Percentiles rank a stretch among this genome's conserved stretches.
Conservation (phyloP, 1,284 basidiomycete species). For the Irpex rosettiformis region DNA sequence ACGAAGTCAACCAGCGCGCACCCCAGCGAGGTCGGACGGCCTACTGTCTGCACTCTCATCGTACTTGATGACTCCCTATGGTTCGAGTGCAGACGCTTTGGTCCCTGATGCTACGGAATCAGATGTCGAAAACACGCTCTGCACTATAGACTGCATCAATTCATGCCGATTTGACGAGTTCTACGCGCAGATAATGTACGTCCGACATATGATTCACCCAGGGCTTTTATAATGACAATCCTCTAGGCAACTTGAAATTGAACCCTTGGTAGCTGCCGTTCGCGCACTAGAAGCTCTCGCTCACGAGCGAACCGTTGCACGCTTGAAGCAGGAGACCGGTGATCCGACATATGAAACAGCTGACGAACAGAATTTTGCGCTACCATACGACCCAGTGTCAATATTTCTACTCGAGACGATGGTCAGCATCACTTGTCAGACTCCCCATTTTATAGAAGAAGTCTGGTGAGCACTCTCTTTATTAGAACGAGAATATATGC, state of each 20-base stretch:
- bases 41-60: constrained; percentile 93
- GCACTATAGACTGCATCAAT: constrained; percentile 92
- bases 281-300: constrained; percentile 88
- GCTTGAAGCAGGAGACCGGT: constrained; percentile 64
- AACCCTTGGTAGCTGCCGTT: constrained; percentile 79
- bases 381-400: constrained; percentile 93
- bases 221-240: constrained; percentile 5
- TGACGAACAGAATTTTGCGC: constrained; percentile 39
- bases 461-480: constrained; percentile 61
- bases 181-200: constrained; percentile 89
- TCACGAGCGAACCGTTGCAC: constrained; percentile 80
- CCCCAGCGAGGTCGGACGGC: constrained; percentile 76
- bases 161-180: constrained; percentile 94
- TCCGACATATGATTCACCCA: constrained; percentile 15
- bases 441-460: constrained; percentile 77
- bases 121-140: constrained; percentile 92
- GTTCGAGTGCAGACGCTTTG: constrained; percentile 62
- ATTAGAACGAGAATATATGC: neutral
- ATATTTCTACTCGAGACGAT: constrained; percentile 94
- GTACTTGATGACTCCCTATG: constrained; percentile 95
- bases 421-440: constrained; percentile 81
- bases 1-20: constrained; percentile 65
- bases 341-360: constrained; percentile 40
- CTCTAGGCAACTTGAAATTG: constrained; percentile 68
- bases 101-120: constrained; percentile 83